These are phyloP conservation scores for Coniella lustricola DNA, from an alignment of 2,329 filamentous ascomycete species.

Conservation along the genomic window DNA sequence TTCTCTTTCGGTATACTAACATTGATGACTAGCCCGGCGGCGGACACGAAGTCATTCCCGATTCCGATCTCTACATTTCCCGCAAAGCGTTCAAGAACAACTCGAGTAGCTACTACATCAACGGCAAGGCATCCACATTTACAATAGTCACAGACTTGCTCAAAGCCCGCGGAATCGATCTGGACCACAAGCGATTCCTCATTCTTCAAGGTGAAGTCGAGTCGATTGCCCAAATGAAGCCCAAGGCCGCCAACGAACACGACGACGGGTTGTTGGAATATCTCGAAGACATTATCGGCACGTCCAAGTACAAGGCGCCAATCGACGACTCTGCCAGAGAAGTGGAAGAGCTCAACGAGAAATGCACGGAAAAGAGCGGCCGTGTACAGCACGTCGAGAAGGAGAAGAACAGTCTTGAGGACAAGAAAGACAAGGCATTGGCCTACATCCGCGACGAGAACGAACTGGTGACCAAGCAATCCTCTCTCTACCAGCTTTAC, in stretches of 20 bases:
- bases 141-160: conserved; percentile 84
- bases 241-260: conserved; percentile 90
- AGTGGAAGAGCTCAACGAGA: conserved; percentile 87
- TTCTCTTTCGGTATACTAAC: conserved; percentile 21
- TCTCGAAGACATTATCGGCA: conserved; percentile 96
- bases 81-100: conserved; percentile 96
- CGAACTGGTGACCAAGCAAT: conserved; percentile 82
- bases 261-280: conserved; percentile 96
- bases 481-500: conserved; percentile 86
- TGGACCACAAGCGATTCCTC: conserved; percentile 96
- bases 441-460: conserved; percentile 90
- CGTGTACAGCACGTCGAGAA: conserved; percentile 98
- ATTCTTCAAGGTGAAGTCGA: conserved; percentile 98
- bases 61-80: conserved; percentile 82
- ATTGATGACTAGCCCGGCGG: conserved; percentile 51
- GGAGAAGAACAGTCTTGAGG: conserved; percentile 85
- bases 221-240: conserved; percentile 98
- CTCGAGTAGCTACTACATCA: conserved; percentile 96
- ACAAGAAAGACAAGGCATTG: conserved; percentile 93
- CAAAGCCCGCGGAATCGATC: conserved; percentile 80
- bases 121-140: conserved; percentile 82
- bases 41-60: conserved; percentile 67
- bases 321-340: conserved; percentile 91
- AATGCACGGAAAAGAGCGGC: conserved; percentile 89
- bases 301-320: conserved; percentile 94